phyloP scores from a whole-genome alignment of 768 basidiomycete species.

The Phylloporus rhodoxanthus region DNA sequence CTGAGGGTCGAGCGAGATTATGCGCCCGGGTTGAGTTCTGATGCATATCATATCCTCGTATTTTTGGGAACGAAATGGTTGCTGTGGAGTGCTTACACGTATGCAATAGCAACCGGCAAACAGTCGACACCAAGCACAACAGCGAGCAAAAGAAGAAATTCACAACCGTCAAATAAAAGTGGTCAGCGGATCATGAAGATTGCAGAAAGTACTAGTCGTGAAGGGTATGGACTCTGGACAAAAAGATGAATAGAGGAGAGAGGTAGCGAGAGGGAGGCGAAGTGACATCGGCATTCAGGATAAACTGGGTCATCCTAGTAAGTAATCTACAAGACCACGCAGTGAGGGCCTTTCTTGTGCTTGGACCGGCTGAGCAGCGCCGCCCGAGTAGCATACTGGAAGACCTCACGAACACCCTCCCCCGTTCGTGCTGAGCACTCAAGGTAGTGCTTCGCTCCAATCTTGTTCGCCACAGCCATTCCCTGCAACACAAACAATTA shows the following conservation, averaged over 20 bases:
- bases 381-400: constrained; percentile 94
- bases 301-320: constrained; percentile 17
- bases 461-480: constrained; percentile 92
- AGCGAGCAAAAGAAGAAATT: constrained; percentile 1
- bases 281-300: constrained; percentile 20
- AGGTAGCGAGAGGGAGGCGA: constrained; percentile 13
- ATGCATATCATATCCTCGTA: too few species aligned
- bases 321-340: constrained; percentile 41
- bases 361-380: constrained; percentile 66
- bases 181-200: constrained; percentile 36
- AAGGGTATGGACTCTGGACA: constrained; percentile 33
- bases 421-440: constrained; percentile 97
- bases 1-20: too few species aligned
- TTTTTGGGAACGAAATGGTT: background rate
- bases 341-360: constrained; percentile 37
- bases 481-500: constrained; percentile 48
- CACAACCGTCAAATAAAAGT: constrained; percentile 19
- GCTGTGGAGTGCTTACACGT: constrained; percentile 12
- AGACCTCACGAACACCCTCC: constrained; percentile 96
- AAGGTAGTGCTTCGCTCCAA: constrained; percentile 92
- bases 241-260: constrained; percentile 13
- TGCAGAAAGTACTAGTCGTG: constrained; percentile 32
- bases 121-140: background rate
- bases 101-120: constrained; percentile 14
- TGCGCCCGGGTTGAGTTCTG: too few species aligned